phyloP scores from a whole-genome alignment of 345 rosid species.

The Pugionium cornutum region DNA sequence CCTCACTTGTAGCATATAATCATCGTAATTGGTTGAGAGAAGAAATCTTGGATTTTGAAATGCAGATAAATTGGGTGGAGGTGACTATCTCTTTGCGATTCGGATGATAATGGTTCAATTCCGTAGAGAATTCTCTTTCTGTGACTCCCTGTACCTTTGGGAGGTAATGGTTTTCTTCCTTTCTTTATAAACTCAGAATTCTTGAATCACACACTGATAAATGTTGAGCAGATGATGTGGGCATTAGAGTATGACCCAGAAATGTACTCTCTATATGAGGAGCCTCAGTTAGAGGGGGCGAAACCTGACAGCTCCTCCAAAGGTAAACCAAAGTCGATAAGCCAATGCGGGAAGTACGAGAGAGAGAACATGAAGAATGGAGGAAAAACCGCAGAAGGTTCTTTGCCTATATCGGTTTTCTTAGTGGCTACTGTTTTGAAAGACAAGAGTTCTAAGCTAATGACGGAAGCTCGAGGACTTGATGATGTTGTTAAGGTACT shows the following conservation, averaged over 20 bases:
- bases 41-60: constrained; percentile 6
- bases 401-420: constrained; percentile 90
- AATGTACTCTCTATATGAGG: constrained; percentile 70
- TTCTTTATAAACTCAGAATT: neutral
- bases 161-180: constrained; percentile 58
- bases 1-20: neutral
- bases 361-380: constrained; percentile 78
- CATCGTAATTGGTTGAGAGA: neutral
- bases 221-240: constrained; percentile 93
- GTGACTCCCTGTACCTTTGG: constrained; percentile 96
- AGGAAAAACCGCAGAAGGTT: constrained; percentile 54
- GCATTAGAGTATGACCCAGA: constrained; percentile 95
- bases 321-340: constrained; percentile 61
- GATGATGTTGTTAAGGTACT: constrained; percentile 92
- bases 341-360: constrained; percentile 82
- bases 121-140: constrained; percentile 70
- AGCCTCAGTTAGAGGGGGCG: constrained; percentile 47
- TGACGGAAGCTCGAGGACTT: constrained; percentile 85
- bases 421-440: constrained; percentile 96
- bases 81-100: constrained; percentile 93
- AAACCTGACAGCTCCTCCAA: constrained; percentile 53
- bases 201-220: too few relatives aligned
- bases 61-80: constrained; percentile 92
- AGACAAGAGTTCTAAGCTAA: constrained; percentile 83
- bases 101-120: constrained; percentile 60